Evolutionary conservation across 2,329 filamentous ascomycete genomes (phyloP).

Genomic region (Pseudocercospora fijiensis): DNA sequence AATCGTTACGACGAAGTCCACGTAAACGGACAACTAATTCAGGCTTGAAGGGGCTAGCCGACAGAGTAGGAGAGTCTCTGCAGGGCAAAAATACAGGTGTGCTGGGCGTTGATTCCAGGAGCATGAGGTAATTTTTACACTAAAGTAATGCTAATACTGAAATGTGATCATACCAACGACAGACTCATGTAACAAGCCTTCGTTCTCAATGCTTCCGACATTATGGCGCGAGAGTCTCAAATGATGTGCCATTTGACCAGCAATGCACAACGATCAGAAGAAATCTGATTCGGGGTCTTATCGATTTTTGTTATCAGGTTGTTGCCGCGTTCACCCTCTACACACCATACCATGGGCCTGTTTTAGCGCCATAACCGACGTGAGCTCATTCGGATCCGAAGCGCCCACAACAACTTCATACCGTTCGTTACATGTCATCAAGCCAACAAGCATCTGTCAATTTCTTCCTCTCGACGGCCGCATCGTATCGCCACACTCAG

Average conservation of each 20-base stretch:
- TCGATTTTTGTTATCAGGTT: neutral
- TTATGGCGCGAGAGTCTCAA: neutral
- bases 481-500: neutral
- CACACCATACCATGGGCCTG: neutral
- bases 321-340: neutral
- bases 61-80: conserved; percentile 48
- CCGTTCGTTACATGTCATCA: neutral
- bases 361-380: neutral
- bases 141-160: conserved; percentile 5
- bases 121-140: conserved; percentile 21
- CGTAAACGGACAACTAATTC: conserved; percentile 44
- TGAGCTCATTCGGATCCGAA: neutral
- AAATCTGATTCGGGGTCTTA: neutral
- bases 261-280: neutral
- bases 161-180: neutral
- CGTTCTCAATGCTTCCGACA: neutral
- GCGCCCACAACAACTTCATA: neutral
- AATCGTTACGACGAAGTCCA: conserved; percentile 41
- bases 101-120: conserved; percentile 44
- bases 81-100: conserved; percentile 49
- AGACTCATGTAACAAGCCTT: neutral
- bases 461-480: neutral
- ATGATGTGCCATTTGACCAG: neutral
- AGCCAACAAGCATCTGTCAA: too few relatives aligned
- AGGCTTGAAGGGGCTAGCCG: conserved; percentile 46